Percentiles rank a stretch among this genome's conserved stretches.
Conservation (phyloP, 371 early-diverging fungal species). For the Mucor plumbeus region DNA sequence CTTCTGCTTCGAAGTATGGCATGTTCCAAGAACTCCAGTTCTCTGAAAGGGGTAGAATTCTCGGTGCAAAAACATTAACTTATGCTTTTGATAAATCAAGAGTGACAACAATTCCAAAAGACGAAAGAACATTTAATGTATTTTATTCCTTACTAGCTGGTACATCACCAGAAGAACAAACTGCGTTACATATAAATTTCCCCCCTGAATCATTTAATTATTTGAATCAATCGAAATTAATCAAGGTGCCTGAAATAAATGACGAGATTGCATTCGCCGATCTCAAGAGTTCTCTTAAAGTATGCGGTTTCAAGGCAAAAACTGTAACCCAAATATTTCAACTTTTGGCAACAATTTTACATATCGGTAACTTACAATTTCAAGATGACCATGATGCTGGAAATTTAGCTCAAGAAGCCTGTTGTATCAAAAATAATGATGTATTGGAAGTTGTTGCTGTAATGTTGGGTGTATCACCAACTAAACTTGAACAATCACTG, state of each 20-base stretch:
- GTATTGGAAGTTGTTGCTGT: constrained; percentile 73
- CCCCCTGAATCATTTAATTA: constrained; percentile 58
- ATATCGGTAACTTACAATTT: constrained; percentile 75
- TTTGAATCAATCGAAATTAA: constrained; percentile 47
- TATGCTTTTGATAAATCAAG: constrained; percentile 84
- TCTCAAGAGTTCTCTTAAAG: constrained; percentile 70
- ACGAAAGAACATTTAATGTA: constrained; percentile 82
- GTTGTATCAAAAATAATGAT: constrained; percentile 58
- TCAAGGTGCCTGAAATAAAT: constrained; percentile 40
- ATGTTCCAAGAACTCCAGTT: constrained; percentile 86
- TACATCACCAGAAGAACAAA: constrained; percentile 60
- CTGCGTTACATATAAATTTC: constrained; percentile 59
- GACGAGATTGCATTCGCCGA: constrained; percentile 54
- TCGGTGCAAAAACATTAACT: constrained; percentile 79
- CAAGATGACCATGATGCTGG: constrained; percentile 57
- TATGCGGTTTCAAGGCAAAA: constrained; percentile 74
- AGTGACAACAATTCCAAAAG: constrained; percentile 59
- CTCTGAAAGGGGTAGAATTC: constrained; percentile 74
- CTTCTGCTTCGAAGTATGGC: constrained; percentile 73
- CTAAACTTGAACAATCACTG: constrained; percentile 65
- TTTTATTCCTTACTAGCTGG: constrained; percentile 81
- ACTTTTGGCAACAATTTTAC: constrained; percentile 72
- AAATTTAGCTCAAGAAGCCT: constrained; percentile 53
- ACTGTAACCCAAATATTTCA: constrained; percentile 73
- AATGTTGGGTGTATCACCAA: constrained; percentile 74